Conservation (phyloP, 2,329 filamentous ascomycete species). For the Stachybotrys chartarum region DNA sequence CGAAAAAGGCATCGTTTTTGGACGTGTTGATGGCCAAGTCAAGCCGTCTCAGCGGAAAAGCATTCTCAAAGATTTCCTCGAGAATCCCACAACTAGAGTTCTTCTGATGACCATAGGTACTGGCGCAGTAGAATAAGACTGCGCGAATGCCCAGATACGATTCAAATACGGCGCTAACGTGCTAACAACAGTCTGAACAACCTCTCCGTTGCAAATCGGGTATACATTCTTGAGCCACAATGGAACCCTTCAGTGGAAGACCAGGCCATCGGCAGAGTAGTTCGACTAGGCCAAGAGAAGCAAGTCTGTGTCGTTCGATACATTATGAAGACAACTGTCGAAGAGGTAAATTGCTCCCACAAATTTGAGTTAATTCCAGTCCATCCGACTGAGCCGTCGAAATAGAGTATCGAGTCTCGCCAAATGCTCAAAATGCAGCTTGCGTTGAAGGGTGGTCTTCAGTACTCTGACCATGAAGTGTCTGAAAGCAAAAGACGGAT, state of each 20-base stretch:
- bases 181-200: conserved; percentile 11
- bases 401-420: neutral
- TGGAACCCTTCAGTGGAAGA: conserved; percentile 43
- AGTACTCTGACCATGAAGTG: neutral
- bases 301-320: conserved; percentile 34
- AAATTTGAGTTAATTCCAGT: neutral
- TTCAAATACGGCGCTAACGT: neutral
- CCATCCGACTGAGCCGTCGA: neutral
- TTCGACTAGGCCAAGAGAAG: conserved; percentile 33
- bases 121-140: conserved; percentile 33
- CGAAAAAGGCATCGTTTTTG: conserved; percentile 13
- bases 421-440: neutral
- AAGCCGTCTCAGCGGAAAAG: conserved; percentile 24
- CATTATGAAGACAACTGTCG: conserved; percentile 30
- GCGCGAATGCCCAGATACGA: neutral
- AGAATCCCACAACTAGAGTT: conserved; percentile 17
- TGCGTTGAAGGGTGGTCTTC: neutral
- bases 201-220: conserved; percentile 33
- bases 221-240: conserved; percentile 42
- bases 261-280: conserved; percentile 37
- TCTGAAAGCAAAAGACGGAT: neutral
- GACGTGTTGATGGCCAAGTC: conserved; percentile 35
- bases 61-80: conserved; percentile 28
- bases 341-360: conserved; percentile 25
- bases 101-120: conserved; percentile 43